Base-by-base conservation (phyloP, 257 asterid genomes). In the Mitragyna speciosa region DNA sequence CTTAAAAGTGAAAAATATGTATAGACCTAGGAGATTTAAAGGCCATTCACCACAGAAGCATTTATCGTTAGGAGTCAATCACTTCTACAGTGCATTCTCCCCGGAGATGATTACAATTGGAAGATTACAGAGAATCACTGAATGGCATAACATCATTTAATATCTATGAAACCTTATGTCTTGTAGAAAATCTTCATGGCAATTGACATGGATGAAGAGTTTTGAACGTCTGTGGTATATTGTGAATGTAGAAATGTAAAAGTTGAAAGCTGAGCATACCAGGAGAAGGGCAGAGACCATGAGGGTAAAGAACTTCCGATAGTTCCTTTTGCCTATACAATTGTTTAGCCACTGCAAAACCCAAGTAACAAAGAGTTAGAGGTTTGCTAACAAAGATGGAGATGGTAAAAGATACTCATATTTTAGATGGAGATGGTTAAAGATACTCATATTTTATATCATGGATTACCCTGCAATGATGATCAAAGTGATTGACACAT, bases 271-370 rank as follows among this genome's bases (percentile, higher is more conserved):
- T 26, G 80, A 79, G 82, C 87, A 76, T 92, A 96, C 99, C 99
- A 96, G 87, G 87, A 96, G 90, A 83, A 96, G 92, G 69, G 98
- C 95, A 33, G 98, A 90, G 77, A 94, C 98, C 98, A 96, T 94
- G 64, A 96, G 96, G 2, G 96, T 82, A 67, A 96, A 94, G 87
- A 96, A 96, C 89, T 91, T 96, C 70, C 97, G 78, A 49, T 96
- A 96, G 90, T 96, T 96, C 88, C 89, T 86, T 88, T 90, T 96
- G 85, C 99, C 99, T 56, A 96, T 91, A 85, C 99, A 96, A 85
- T 96, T 96, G 93, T 96, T 96, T 36, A 96, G 92, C 99, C 99
- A 96, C 99, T 96, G 48, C 86, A 88, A 79, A 77, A 89, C 33
- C 77, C 72, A 59, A 64, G 59, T 9, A 39, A 22, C 48, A 66